These are phyloP conservation scores for Apiosordaria backusii DNA, from an alignment of 495 filamentous ascomycete species.

Conservation along the genomic window DNA sequence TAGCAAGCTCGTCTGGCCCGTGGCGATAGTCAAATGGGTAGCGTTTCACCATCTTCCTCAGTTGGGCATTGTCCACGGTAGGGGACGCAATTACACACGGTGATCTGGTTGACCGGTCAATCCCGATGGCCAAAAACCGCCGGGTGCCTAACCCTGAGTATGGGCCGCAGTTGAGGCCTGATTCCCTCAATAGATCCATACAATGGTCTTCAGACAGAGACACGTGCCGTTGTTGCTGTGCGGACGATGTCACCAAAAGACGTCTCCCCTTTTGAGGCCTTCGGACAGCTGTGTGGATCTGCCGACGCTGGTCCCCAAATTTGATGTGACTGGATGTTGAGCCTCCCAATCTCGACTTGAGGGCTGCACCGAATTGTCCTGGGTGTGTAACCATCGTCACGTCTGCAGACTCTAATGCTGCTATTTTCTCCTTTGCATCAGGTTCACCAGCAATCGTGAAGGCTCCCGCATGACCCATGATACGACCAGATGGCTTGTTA, in stretches of 20 bases:
- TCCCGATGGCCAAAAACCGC: conserved; percentile 55
- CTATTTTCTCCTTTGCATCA: conserved; percentile 61
- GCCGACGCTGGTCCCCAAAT: conserved; percentile 34
- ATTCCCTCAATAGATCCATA: conserved; percentile 53
- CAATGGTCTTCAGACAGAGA: conserved; percentile 58
- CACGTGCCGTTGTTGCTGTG: conserved; percentile 53
- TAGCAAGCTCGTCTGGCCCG: conserved; percentile 48
- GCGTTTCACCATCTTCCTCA: conserved; percentile 38
- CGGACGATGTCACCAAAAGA: not conserved
- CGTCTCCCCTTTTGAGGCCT: conserved; percentile 13
- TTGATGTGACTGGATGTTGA: conserved; percentile 20
- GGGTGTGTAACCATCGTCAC: conserved; percentile 78
- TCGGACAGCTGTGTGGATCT: conserved; percentile 47
- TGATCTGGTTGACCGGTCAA: conserved; percentile 60
- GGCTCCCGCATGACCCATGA: conserved; percentile 90
- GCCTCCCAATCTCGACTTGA: conserved; percentile 50
- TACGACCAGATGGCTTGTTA: conserved; percentile 59
- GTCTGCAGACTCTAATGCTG: conserved; percentile 64
- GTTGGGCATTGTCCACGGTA: conserved; percentile 33
- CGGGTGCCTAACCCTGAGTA: conserved; percentile 35
- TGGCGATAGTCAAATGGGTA: conserved; percentile 61
- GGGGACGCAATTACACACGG: conserved; percentile 68
- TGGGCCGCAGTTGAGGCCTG: conserved; percentile 47
- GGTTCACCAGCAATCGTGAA: conserved; percentile 67
- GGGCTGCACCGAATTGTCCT: conserved; percentile 69